phyloP scores from a whole-genome alignment of 495 filamentous ascomycete genomes.

The Lasiosphaeria miniovina region DNA sequence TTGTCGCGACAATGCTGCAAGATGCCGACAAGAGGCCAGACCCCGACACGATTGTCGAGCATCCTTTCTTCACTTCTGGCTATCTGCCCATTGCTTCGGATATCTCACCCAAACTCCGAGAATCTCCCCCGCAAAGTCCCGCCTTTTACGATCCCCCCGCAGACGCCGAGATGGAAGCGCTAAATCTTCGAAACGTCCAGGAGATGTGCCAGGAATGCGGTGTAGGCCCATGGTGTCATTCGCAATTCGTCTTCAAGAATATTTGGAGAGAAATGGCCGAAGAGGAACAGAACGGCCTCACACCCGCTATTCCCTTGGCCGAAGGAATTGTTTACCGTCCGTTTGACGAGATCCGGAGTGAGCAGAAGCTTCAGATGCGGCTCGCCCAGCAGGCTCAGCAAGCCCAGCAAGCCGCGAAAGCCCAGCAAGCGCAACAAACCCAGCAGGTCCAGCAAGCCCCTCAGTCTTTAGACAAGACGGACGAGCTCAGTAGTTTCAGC shows the following conservation, averaged over 20 bases:
- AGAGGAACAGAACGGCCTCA: conserved; percentile 68
- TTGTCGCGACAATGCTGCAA: conserved; percentile 72
- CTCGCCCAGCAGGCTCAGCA: conserved; percentile 10
- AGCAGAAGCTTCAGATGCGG: conserved; percentile 31
- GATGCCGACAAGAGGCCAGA: conserved; percentile 71
- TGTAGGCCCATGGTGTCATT: conserved; percentile 48
- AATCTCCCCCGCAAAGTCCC: conserved; percentile 42
- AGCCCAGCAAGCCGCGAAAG: conserved; percentile 20
- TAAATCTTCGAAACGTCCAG: conserved; percentile 36
- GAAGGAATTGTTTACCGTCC: conserved; percentile 66
- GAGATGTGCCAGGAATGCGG: conserved; percentile 44
- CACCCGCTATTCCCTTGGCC: conserved; percentile 65
- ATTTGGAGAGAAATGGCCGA: conserved; percentile 65
- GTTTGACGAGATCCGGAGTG: conserved; percentile 43
- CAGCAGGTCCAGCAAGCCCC: conserved; percentile 19
- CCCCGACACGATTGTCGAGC: conserved; percentile 77
- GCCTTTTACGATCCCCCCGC: conserved; percentile 38
- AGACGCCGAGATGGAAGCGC: conserved; percentile 20
- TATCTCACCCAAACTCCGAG: conserved; percentile 49
- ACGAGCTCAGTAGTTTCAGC: conserved; percentile 26
- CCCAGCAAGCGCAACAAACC: conserved; percentile 2
- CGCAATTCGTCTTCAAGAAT: conserved; percentile 49
- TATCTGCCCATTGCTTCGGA: conserved; percentile 53
- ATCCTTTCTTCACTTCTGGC: conserved; percentile 71
- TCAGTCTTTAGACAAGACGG: conserved; percentile 12